Conservation (phyloP, 164 flowering plant species). For the Tetracentron sinense region DNA sequence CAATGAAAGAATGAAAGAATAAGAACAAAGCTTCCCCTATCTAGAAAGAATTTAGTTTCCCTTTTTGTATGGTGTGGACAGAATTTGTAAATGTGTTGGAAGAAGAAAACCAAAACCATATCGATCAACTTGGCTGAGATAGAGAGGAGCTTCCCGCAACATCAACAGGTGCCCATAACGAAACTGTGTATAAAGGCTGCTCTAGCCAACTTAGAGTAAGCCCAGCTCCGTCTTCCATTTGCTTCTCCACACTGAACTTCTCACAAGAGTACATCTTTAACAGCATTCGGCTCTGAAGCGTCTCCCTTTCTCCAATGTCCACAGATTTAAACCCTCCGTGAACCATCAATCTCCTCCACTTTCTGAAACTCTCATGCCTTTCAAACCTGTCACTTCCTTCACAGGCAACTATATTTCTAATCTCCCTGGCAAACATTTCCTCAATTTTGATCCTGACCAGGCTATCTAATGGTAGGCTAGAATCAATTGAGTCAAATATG, state of each 20-base stretch:
- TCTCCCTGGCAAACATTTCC: constrained; percentile 79
- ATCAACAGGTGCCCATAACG: constrained; percentile 74
- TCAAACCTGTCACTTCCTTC: constrained; percentile 82
- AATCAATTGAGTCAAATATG: constrained; percentile 66
- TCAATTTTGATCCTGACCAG: constrained; percentile 67
- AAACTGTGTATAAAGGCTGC: constrained; percentile 82
- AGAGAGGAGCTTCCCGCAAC: constrained; percentile 57
- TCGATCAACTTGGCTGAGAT: constrained; percentile 52
- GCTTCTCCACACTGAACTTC: constrained; percentile 41
- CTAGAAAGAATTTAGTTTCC: constrained; percentile 49
- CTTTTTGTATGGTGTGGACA: constrained; percentile 15
- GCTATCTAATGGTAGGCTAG: constrained; percentile 51
- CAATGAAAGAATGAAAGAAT: constrained; percentile 67
- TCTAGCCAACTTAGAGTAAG: constrained; percentile 71
- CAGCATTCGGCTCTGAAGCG: constrained; percentile 68
- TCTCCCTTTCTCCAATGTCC: constrained; percentile 55
- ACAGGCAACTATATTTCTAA: constrained; percentile 73
- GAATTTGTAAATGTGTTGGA: background rate
- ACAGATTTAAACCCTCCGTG: constrained; percentile 52
- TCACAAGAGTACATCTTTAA: constrained; percentile 68
- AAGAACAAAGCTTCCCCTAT: no score
- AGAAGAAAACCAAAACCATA: constrained; percentile 6
- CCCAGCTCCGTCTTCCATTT: constrained; percentile 41
- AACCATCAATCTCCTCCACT: constrained; percentile 72
- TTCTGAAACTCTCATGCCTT: constrained; percentile 61